Percentiles rank a stretch among this genome's conserved stretches.
Evolutionary conservation across 2,329 filamentous ascomycete species (phyloP).

Genomic region (Paraphoma chrysanthemicola): DNA sequence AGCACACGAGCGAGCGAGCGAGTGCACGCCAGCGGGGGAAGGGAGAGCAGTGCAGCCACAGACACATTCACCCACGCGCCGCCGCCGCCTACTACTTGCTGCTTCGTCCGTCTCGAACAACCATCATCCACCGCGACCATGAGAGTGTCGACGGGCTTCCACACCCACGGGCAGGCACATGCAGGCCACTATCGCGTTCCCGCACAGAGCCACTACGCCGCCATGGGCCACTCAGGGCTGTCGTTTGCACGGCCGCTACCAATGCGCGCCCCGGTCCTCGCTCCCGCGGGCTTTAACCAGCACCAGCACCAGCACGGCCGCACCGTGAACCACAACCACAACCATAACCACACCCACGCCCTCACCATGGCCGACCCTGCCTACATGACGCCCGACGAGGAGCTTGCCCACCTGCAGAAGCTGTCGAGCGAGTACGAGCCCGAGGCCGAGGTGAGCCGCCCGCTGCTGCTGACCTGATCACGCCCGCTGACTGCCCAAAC

Average conservation of each 20-base stretch:
- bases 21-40: slow-evolving; percentile 15
- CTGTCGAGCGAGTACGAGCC: slow-evolving; percentile 67
- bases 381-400: slow-evolving; percentile 56
- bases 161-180: slow-evolving; percentile 16
- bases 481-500: slow-evolving; percentile 26
- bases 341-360: slow-evolving; percentile 35
- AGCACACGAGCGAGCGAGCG: slow-evolving; percentile 6
- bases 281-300: slow-evolving; percentile 41
- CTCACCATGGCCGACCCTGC: slow-evolving; percentile 48
- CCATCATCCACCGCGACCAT: not conserved
- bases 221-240: slow-evolving; percentile 32
- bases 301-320: slow-evolving; percentile 48
- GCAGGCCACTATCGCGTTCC: slow-evolving; percentile 31
- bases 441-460: slow-evolving; percentile 60
- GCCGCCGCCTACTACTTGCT: not conserved
- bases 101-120: too few species aligned
- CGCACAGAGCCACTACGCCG: slow-evolving; percentile 22
- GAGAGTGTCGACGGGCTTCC: slow-evolving; percentile 37
- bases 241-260: slow-evolving; percentile 51
- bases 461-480: slow-evolving; percentile 7
- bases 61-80: slow-evolving; percentile 3
- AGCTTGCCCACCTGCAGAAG: slow-evolving; percentile 67
- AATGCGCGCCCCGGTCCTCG: slow-evolving; percentile 49
- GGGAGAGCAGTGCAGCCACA: slow-evolving; percentile 12
- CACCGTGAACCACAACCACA: slow-evolving; percentile 29